A percentile compares a stretch with the other conserved stretches of the same genome.
Conservation (phyloP, 768 basidiomycete species). For the Candolleomyces efflorescens region DNA sequence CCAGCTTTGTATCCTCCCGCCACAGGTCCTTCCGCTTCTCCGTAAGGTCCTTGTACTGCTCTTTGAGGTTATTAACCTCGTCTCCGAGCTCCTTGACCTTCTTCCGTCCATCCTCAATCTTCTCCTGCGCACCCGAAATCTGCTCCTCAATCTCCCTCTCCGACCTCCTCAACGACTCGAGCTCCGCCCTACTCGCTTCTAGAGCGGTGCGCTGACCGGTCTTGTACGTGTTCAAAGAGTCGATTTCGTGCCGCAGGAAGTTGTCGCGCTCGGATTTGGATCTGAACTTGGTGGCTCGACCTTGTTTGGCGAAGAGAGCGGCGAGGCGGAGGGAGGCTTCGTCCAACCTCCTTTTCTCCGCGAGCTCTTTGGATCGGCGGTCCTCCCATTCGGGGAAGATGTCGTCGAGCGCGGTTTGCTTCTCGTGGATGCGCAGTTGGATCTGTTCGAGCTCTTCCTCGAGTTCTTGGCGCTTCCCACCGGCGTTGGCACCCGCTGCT, state of each 20-base stretch:
- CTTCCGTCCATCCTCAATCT: conserved; percentile 61
- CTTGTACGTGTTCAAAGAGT: conserved; percentile 59
- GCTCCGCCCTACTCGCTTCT: conserved; percentile 46
- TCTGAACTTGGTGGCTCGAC: conserved; percentile 79
- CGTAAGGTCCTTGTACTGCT: conserved; percentile 59
- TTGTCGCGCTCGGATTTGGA: conserved; percentile 81
- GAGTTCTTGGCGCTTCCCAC: conserved; percentile 58
- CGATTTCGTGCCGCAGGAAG: conserved; percentile 77
- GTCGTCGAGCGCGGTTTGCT: conserved; percentile 57
- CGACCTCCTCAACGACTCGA: conserved; percentile 42
- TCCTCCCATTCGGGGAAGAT: conserved; percentile 70
- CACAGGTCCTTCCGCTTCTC: conserved; percentile 91
- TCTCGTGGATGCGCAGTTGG: conserved; percentile 55
- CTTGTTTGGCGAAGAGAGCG: conserved; percentile 86
- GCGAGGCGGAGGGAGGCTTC: conserved; percentile 66
- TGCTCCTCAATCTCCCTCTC: conserved; percentile 55
- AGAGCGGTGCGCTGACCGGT: conserved; percentile 53
- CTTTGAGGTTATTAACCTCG: conserved; percentile 56
- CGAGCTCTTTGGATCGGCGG: conserved; percentile 42
- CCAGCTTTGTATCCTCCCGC: conserved; percentile 90
- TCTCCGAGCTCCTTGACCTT: conserved; percentile 56
- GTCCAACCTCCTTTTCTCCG: conserved; percentile 67
- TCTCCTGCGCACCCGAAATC: conserved; percentile 51
- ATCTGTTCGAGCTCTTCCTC: conserved; percentile 62
- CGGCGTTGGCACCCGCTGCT: conserved; percentile 57